These are phyloP conservation scores for Aspergillus hiratsukae DNA, from an alignment of 2,329 filamentous ascomycete genomes.

Conservation along the genomic window DNA sequence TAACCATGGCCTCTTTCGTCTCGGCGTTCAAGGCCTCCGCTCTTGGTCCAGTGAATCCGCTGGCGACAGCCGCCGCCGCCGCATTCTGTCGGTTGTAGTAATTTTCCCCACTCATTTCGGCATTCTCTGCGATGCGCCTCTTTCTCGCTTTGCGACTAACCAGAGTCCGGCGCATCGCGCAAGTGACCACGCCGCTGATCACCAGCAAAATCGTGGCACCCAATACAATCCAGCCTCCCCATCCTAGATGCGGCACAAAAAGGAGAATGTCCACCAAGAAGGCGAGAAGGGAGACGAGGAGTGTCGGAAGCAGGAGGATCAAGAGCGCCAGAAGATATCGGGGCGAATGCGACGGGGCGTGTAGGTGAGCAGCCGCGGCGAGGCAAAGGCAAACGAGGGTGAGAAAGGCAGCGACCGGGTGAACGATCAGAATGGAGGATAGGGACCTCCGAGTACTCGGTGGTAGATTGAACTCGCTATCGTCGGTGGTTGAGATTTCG, in stretches of 20 bases:
- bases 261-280: conserved; percentile 92
- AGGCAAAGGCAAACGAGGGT: conserved; percentile 80
- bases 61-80: conserved; percentile 24
- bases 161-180: conserved; percentile 88
- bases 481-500: conserved; percentile 37
- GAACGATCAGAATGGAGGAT: conserved; percentile 86
- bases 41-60: conserved; percentile 8
- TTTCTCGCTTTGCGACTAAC: conserved; percentile 90
- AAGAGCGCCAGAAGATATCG: conserved; percentile 80
- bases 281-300: conserved; percentile 76
- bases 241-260: conserved; percentile 88
- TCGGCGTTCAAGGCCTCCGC: conserved; percentile 38
- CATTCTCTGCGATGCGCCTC: conserved; percentile 85
- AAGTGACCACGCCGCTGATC: conserved; percentile 77
- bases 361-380: conserved; percentile 76
- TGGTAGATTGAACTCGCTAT: conserved; percentile 56
- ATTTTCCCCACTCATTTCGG: conserved; percentile 94
- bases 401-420: conserved; percentile 83
- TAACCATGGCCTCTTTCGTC: conserved; percentile 56
- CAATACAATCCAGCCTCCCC: conserved; percentile 91
- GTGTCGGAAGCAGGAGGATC: conserved; percentile 79
- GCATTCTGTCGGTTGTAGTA: conserved; percentile 67
- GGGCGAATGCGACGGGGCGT: conserved; percentile 81
- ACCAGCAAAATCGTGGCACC: conserved; percentile 82
- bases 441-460: conserved; percentile 65